Evolutionary conservation across 176 grass and related monocot species (phyloP).

Genomic region (Olyra latifolia): DNA sequence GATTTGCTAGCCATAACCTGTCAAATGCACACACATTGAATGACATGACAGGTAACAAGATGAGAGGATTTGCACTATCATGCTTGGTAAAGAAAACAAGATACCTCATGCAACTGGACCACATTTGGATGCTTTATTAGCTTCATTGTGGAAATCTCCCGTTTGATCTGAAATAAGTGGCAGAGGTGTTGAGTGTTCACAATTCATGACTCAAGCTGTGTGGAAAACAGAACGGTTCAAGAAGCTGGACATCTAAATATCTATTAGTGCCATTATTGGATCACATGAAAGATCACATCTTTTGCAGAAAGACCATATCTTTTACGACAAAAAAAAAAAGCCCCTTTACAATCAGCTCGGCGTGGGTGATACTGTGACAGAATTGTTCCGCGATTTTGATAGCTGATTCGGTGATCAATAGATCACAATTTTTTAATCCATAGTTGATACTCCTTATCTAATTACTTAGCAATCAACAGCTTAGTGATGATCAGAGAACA

Average conservation of each 20-base stretch:
- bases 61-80: background rate
- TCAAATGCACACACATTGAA: constrained; percentile 16
- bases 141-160: constrained; percentile 97
- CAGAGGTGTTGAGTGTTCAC: background rate
- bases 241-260: background rate
- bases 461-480: background rate
- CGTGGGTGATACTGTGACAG: background rate
- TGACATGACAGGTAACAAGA: background rate
- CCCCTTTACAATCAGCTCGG: background rate
- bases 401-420: background rate
- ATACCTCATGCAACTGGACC: constrained; percentile 87
- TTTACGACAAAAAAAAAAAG: background rate
- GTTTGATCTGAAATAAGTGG: constrained; percentile 70
- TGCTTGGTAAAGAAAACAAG: background rate
- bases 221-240: background rate
- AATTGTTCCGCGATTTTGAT: background rate
- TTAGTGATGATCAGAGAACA: too few relatives aligned
- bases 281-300: background rate
- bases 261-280: background rate
- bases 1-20: constrained; percentile 96
- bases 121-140: constrained; percentile 97
- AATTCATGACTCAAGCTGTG: background rate
- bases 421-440: background rate
- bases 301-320: background rate
- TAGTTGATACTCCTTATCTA: background rate